Percentiles rank a stretch among this genome's conserved stretches.
These are phyloP conservation scores for Phaeosphaeria sp. DNA, from an alignment of 2,329 filamentous ascomycete genomes.

Conservation along the genomic window DNA sequence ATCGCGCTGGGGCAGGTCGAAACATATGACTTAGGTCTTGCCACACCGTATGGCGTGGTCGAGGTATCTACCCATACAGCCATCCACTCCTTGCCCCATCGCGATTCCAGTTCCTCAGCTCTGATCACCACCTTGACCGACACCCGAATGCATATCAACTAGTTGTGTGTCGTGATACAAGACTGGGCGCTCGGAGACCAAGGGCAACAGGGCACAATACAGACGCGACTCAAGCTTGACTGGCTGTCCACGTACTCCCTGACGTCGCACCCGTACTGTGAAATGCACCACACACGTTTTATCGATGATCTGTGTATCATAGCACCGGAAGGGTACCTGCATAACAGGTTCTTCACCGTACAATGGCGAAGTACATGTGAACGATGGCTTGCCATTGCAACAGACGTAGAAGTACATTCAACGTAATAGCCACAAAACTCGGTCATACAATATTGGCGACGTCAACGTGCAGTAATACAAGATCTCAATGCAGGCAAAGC, in stretches of 20 bases:
- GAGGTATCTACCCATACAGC: neutral
- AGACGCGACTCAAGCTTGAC: neutral
- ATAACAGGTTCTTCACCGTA: neutral
- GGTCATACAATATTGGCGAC: neutral
- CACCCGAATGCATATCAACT: neutral
- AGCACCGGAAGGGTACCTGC: neutral
- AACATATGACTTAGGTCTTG: neutral
- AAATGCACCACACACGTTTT: neutral
- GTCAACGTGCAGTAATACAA: neutral
- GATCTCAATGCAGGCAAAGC: neutral
- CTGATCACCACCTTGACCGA: too few species aligned
- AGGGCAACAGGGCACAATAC: neutral
- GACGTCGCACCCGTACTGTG: neutral
- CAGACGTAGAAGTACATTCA: neutral
- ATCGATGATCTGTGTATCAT: neutral
- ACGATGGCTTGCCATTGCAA: neutral
- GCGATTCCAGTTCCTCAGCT: neutral
- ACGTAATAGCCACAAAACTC: neutral
- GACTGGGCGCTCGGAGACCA: neutral
- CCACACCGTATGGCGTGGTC: neutral
- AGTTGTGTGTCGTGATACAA: neutral
- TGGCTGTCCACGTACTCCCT: neutral
- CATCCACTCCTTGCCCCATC: neutral
- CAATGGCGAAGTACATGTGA: neutral
- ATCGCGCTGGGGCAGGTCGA: neutral